These are phyloP conservation scores for Leishmania arabica DNA, from an alignment of 208 protist species.

Conservation along the genomic window DNA sequence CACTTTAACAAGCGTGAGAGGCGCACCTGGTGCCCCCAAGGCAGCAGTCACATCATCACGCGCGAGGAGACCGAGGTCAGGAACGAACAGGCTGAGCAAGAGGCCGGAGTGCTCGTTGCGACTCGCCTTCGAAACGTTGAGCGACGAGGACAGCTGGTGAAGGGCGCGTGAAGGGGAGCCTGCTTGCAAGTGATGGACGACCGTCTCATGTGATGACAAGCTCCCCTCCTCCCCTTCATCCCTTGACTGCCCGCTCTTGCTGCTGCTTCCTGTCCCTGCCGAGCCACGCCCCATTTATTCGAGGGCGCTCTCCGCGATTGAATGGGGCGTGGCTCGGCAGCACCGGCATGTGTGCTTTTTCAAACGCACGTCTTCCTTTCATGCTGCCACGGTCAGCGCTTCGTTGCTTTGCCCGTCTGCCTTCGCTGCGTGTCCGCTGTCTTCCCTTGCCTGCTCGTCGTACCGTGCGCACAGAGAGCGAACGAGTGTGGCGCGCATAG, in stretches of 20 bases:
- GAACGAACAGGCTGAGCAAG: neutral
- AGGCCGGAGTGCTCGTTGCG: constrained; percentile 31
- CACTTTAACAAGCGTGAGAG: too few species aligned
- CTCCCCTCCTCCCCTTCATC: neutral
- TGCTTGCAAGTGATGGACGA: neutral
- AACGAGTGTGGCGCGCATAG: neutral
- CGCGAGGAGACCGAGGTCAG: neutral
- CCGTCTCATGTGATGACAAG: neutral
- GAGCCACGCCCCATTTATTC: neutral
- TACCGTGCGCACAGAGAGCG: neutral
- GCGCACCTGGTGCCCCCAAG: neutral
- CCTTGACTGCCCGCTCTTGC: neutral
- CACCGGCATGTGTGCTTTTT: neutral
- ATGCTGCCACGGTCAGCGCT: neutral
- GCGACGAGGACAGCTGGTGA: constrained; percentile 18
- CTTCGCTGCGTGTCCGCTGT: neutral
- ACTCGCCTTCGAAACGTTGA: constrained; percentile 42
- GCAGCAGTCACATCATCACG: neutral
- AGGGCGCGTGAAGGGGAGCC: neutral
- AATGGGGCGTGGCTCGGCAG: neutral
- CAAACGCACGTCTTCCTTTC: neutral
- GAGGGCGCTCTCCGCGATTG: too few species aligned
- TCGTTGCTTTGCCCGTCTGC: neutral
- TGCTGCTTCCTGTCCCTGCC: neutral
- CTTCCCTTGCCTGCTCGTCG: neutral